phyloP scores from a whole-genome alignment of 108 stramenopile species.

The Ochromonas danica region DNA sequence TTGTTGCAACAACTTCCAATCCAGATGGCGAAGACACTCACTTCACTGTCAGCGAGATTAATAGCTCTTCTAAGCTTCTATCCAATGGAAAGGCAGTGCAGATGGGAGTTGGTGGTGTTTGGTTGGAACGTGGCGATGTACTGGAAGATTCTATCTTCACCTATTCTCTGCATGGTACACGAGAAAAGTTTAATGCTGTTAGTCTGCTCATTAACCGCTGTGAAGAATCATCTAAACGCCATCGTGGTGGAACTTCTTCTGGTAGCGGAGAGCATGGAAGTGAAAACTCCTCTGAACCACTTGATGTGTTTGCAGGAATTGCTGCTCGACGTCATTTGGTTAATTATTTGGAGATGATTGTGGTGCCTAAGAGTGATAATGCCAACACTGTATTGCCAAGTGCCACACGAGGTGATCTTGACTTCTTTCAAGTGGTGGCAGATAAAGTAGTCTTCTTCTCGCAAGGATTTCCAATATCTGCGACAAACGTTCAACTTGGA shows the following conservation, averaged over 20 bases:
- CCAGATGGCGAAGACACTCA: background rate
- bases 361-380: slow-evolving; percentile 4
- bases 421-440: background rate
- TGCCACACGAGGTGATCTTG: background rate
- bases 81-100: slow-evolving; percentile 20
- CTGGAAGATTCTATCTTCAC: slow-evolving; percentile 1
- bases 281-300: slow-evolving; percentile 24
- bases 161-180: background rate
- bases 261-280: no score
- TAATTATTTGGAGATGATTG: background rate
- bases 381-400: slow-evolving; percentile 12
- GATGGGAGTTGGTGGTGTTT: background rate
- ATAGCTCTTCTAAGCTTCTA: background rate
- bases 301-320: slow-evolving; percentile 28
- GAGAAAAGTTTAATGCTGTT: slow-evolving; percentile 20
- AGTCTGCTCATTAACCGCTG: slow-evolving; percentile 29
- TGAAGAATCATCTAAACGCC: background rate
- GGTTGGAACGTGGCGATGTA: slow-evolving; percentile 24
- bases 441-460: slow-evolving; percentile 4
- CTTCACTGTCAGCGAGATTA: background rate
- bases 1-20: background rate
- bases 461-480: slow-evolving; percentile 22
- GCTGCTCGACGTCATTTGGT: background rate
- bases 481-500: slow-evolving; percentile 1
- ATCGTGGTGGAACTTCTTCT: no score